phyloP scores from a whole-genome alignment of 2,329 filamentous ascomycete species.

The Xylaria sp. region DNA sequence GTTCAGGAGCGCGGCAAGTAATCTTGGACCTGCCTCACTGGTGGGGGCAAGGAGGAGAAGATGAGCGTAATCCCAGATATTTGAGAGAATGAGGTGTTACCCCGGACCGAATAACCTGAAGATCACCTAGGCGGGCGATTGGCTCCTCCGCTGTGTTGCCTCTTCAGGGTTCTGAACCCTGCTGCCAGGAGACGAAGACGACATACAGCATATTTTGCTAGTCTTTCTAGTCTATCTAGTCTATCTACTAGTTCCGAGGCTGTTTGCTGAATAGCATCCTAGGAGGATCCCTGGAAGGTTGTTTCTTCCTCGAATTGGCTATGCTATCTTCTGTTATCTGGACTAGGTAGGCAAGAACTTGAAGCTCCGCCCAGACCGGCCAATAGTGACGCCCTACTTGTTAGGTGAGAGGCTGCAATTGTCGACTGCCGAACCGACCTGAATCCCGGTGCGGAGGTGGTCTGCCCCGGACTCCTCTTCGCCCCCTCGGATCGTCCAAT shows the following conservation, averaged over 20 bases:
- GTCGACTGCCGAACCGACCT: constrained; percentile 38
- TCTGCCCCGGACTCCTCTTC: constrained; percentile 34
- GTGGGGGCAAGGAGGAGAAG: constrained; percentile 11
- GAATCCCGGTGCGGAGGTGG: constrained; percentile 39
- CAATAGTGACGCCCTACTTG: constrained; percentile 33
- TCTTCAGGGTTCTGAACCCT: constrained; percentile 28
- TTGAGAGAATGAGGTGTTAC: constrained; percentile 9
- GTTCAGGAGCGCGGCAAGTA: constrained; percentile 30
- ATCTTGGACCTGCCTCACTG: constrained; percentile 3
- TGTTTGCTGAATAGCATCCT: background rate
- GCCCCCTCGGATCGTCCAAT: constrained; percentile 31
- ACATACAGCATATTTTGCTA: background rate
- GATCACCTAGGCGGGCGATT: constrained; percentile 23
- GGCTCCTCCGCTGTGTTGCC: constrained; percentile 17
- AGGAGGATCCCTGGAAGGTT: background rate
- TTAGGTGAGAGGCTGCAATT: constrained; percentile 6
- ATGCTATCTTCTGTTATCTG: background rate
- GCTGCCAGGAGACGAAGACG: constrained; percentile 16
- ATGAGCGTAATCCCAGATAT: background rate
- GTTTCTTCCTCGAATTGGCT: background rate
- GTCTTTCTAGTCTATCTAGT: background rate
- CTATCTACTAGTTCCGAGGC: background rate
- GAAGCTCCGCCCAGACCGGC: constrained; percentile 19
- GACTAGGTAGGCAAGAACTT: background rate
- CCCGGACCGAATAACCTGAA: constrained; percentile 28